phyloP scores from a whole-genome alignment of 2,329 filamentous ascomycete species.

The Fusarium concolor region DNA sequence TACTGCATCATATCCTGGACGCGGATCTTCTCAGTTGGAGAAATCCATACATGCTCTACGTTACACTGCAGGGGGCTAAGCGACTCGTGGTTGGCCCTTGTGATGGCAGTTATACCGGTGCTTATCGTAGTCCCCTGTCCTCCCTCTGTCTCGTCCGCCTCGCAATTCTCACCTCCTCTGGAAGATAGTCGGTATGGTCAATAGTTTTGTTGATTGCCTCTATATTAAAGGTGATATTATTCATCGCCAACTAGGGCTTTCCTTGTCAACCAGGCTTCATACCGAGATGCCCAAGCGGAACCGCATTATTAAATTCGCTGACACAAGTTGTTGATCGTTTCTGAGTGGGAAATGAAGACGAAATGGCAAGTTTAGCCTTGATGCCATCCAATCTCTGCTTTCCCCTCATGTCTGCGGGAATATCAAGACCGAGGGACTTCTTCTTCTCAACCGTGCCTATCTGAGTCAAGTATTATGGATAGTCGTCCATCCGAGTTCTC shows the following conservation, averaged over 20 bases:
- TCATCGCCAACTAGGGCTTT: conserved; percentile 1
- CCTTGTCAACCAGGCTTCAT: conserved; percentile 10
- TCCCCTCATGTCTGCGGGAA: neutral
- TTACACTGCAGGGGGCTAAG: conserved; percentile 38
- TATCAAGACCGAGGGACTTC: conserved; percentile 1
- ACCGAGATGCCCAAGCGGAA: conserved; percentile 5
- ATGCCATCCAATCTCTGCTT: conserved; percentile 5
- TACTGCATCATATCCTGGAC: conserved; percentile 40
- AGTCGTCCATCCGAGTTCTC: conserved; percentile 18
- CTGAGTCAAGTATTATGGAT: conserved; percentile 1
- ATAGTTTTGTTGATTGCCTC: conserved; percentile 12
- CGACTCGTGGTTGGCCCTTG: neutral
- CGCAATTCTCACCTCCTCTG: neutral
- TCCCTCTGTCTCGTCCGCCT: conserved; percentile 2
- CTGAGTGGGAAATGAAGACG: neutral
- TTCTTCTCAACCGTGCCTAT: neutral
- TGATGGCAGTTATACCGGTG: neutral
- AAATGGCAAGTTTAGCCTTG: conserved; percentile 1
- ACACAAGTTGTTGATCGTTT: conserved; percentile 1
- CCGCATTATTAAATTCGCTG: conserved; percentile 14
- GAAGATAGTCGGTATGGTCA: neutral
- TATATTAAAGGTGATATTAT: neutral
- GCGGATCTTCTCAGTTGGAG: conserved; percentile 42
- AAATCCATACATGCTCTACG: conserved; percentile 12
- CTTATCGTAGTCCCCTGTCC: neutral